Evolutionary conservation across 73 alveolate species (phyloP).

Genomic region (Uronychia setigera): DNA sequence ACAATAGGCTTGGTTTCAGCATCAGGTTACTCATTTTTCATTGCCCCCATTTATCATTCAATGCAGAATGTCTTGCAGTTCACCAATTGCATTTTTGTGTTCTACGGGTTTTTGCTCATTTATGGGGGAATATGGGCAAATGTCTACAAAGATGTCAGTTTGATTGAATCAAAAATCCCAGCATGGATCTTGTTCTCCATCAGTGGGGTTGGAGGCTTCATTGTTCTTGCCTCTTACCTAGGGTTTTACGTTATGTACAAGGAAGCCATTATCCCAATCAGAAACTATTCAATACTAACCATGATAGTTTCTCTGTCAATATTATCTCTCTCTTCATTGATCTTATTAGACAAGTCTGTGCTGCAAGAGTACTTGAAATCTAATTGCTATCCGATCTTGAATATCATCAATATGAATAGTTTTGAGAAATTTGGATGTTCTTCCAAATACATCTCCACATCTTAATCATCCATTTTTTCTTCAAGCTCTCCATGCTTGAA

Average conservation of each 20-base stretch:
- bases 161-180: background rate
- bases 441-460: background rate
- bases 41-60: conserved; percentile 4
- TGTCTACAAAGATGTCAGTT: background rate
- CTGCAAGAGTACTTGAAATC: background rate
- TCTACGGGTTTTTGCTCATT: background rate
- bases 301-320: too few species aligned
- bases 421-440: background rate
- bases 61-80: background rate
- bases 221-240: background rate
- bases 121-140: background rate
- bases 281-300: too few species aligned
- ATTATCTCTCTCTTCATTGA: background rate
- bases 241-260: conserved; percentile 3
- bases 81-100: background rate
- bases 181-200: background rate
- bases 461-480: background rate
- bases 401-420: background rate
- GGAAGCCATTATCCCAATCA: background rate
- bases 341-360: background rate
- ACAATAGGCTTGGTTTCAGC: background rate
- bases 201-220: background rate
- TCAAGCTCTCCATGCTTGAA: background rate
- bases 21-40: background rate
- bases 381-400: background rate